Conservation (phyloP, 805 yeast genomes). For the Monosporozyma aerobia region DNA sequence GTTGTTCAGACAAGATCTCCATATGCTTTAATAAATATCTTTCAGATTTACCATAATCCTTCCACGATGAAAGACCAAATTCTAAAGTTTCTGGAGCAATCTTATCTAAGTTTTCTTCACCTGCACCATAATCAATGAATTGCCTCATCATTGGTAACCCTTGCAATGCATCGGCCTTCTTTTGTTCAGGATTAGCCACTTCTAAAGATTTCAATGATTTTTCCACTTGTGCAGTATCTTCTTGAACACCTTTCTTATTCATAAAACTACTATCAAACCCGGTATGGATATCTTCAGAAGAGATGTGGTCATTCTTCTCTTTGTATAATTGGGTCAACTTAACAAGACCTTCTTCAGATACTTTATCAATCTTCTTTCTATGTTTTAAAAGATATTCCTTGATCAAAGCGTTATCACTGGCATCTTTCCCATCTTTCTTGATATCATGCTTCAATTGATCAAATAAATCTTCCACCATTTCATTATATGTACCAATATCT, state of each 20-base stretch:
- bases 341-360: slow-evolving; percentile 51
- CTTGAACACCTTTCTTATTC: slow-evolving; percentile 42
- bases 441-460: slow-evolving; percentile 63
- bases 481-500: slow-evolving; percentile 62
- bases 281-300: slow-evolving; percentile 84
- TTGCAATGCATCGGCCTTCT: background rate
- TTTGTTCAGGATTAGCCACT: background rate
- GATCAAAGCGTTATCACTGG: slow-evolving; percentile 32
- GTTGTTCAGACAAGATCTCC: slow-evolving; percentile 66
- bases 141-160: slow-evolving; percentile 8
- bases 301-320: slow-evolving; percentile 67
- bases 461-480: slow-evolving; percentile 85
- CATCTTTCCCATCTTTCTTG: slow-evolving; percentile 38
- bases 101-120: slow-evolving; percentile 38
- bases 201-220: slow-evolving; percentile 6
- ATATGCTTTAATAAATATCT: slow-evolving; percentile 48
- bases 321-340: slow-evolving; percentile 58
- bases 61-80: slow-evolving; percentile 49
- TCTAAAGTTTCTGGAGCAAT: slow-evolving; percentile 54
- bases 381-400: slow-evolving; percentile 42
- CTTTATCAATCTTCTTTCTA: slow-evolving; percentile 58
- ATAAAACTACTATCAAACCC: slow-evolving; percentile 84
- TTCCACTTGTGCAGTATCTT: slow-evolving; percentile 7
- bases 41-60: slow-evolving; percentile 42
- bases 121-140: slow-evolving; percentile 20